Evolutionary conservation across 495 filamentous ascomycete species (phyloP), one percentile per base, ranked within the genome.

Genomic region (Podospora australis): DNA sequence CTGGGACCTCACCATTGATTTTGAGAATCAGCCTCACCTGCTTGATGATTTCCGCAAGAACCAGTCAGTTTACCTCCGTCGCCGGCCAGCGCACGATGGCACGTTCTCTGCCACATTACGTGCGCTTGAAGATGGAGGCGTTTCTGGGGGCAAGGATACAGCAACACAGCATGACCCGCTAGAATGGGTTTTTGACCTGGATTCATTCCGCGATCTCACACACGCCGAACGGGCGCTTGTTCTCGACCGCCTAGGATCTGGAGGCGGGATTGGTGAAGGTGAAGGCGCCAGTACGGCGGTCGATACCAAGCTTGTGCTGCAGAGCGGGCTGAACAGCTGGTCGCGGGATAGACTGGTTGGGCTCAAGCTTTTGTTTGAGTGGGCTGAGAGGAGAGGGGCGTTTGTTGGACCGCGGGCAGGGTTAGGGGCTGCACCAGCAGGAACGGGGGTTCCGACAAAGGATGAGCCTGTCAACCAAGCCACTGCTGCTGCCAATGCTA

Each of bases 1-100:
- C 67, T 97, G 92, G 92, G 83, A 84, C 22, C 70, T 96, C 4
- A 78, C 81, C 16, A 72, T 99, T 6, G 84, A 96, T 59, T 86
- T 99, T 50, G 75, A 73, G 16, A 65, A 70, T 43, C 80, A 89
- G 30, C 71, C 81, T 0, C 64, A 68, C 0, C 81, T 86, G 43
- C 69, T 81, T n/a, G 72, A 80, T 0, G 78, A 83, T 26, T 96
- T 98, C 68, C 72, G 74, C 22, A 70, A 69, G 11, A 84, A 82
- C 29, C 89, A 95, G 65, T 86, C 79, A 0, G 68, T 99, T 24
- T 89, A 82, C 55, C 80, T 98, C 3, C 80, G 88, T 29, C 78
- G 86, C n/a, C 80, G 90, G 39, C 79, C 86, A 36, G 73, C 84
- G 36, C 74, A 72, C 39, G 76, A 80, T 28, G 82, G 82, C 2